These are phyloP conservation scores for Zasmidium angulare DNA, from an alignment of 2,329 filamentous ascomycete genomes.

Conservation along the genomic window DNA sequence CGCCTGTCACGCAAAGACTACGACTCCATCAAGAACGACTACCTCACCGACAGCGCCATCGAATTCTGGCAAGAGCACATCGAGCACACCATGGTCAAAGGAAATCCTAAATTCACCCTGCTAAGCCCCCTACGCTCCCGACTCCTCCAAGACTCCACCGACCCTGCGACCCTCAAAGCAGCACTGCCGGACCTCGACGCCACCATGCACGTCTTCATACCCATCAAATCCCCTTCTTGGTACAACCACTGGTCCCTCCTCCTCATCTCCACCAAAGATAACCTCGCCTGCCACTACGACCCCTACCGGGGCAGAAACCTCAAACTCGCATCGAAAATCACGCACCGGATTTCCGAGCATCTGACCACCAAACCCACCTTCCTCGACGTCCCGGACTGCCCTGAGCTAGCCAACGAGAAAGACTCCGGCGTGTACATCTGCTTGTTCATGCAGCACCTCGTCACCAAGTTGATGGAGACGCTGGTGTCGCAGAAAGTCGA, in stretches of 20 bases:
- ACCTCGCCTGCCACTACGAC: conserved; percentile 14
- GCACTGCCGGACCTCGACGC: conserved; percentile 4
- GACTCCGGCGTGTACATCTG: conserved; percentile 13
- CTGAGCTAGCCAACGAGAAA: background rate
- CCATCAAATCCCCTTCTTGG: conserved; percentile 1
- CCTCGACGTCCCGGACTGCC: conserved; percentile 5
- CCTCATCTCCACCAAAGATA: conserved; percentile 7
- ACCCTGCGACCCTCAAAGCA: background rate
- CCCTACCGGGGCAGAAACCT: background rate
- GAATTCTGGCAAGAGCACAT: conserved; percentile 15
- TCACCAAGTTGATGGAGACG: conserved; percentile 10
- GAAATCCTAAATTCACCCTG: conserved; percentile 6
- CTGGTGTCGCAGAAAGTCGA: conserved; percentile 11
- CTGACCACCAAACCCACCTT: background rate
- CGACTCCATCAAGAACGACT: conserved; percentile 8
- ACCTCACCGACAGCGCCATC: conserved; percentile 8
- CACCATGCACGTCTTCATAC: conserved; percentile 7
- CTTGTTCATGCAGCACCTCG: conserved; percentile 15
- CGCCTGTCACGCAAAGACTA: conserved; percentile 7
- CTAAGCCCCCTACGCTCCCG: conserved; percentile 6
- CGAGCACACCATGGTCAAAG: conserved; percentile 6
- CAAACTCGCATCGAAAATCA: background rate
- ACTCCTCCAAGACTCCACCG: conserved; percentile 1
- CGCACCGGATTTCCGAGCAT: background rate
- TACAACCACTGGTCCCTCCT: conserved; percentile 12